phyloP scores from a whole-genome alignment of 139 green algal genomes.

The Picochlorum costavermella region DNA sequence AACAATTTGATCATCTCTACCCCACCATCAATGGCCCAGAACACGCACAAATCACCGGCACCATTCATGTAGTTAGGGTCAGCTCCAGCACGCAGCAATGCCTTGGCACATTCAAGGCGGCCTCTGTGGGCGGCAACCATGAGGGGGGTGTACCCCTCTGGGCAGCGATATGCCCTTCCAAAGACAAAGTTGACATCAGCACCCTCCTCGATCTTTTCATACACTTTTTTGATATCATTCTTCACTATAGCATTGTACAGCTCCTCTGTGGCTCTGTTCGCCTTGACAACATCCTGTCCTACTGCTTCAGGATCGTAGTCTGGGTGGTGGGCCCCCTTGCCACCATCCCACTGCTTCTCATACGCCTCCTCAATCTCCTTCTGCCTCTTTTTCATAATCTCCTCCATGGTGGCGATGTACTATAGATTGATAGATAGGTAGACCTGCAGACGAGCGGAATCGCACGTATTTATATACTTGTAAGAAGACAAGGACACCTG shows the following conservation, averaged over 20 bases:
- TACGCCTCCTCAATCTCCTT: constrained; percentile 59
- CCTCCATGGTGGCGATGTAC: constrained; percentile 43
- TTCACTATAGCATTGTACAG: constrained; percentile 81
- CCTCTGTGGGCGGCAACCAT: constrained; percentile 79
- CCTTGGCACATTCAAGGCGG: constrained; percentile 71
- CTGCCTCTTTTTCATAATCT: constrained; percentile 74
- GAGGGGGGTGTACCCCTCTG: constrained; percentile 85
- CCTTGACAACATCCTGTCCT: constrained; percentile 38
- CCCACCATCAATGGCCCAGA: constrained; percentile 92
- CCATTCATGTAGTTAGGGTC: constrained; percentile 72
- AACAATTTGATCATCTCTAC: constrained; percentile 81
- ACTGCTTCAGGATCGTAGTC: constrained; percentile 64
- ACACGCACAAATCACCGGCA: constrained; percentile 68
- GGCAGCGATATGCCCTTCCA: constrained; percentile 61
- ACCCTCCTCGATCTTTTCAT: constrained; percentile 88
- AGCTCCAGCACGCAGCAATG: constrained; percentile 74
- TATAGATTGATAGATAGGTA: too few species aligned
- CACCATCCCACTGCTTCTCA: constrained; percentile 73
- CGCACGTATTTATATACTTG: too few species aligned
- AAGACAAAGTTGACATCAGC: constrained; percentile 95
- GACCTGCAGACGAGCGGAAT: too few species aligned
- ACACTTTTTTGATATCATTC: constrained; percentile 74
- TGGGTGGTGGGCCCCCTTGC: constrained; percentile 74
- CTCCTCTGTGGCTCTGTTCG: constrained; percentile 71
- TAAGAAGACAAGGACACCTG: too few species aligned